Conservation (phyloP, 352 stramenopile genomes). For the Pythium oligandrum region DNA sequence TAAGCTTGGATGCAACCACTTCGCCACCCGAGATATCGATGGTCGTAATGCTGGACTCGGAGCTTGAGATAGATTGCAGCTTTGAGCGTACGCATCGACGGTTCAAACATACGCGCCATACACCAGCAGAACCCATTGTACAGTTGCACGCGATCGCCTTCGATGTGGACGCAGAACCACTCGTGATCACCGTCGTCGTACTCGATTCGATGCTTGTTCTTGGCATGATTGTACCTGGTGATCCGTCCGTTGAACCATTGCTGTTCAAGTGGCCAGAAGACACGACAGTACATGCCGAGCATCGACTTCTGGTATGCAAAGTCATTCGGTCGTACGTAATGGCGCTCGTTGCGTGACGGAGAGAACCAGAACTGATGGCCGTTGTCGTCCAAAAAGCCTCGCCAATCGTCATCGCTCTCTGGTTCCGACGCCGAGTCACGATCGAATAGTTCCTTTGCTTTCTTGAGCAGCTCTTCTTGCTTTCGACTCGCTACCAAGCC, state of each 20-base stretch:
- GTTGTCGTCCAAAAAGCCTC: constrained; percentile 55
- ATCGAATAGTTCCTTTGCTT: constrained; percentile 37
- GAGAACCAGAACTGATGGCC: constrained; percentile 80
- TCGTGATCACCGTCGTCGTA: constrained; percentile 80
- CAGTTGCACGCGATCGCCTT: constrained; percentile 51
- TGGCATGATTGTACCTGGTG: constrained; percentile 46
- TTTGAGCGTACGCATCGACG: constrained; percentile 38
- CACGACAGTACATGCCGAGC: constrained; percentile 53
- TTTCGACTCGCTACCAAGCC: constrained; percentile 30
- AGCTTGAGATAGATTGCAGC: constrained; percentile 47
- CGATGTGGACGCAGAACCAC: constrained; percentile 43
- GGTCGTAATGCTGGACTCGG: constrained; percentile 51
- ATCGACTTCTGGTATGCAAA: constrained; percentile 42
- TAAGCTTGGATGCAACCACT: constrained; percentile 44
- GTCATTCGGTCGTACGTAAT: constrained; percentile 68
- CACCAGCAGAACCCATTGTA: constrained; percentile 72
- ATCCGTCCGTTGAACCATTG: constrained; percentile 67
- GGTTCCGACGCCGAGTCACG: constrained; percentile 69
- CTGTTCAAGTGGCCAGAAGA: constrained; percentile 74
- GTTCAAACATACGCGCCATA: constrained; percentile 63
- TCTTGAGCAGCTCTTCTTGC: constrained; percentile 44
- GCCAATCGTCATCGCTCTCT: constrained; percentile 78
- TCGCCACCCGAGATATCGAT: constrained; percentile 39
- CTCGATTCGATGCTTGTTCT: constrained; percentile 62
- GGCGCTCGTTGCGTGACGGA: constrained; percentile 49